These are phyloP conservation scores for Selaginella tamariscina DNA, from an alignment of 75 land plant species.

Conservation along the genomic window DNA sequence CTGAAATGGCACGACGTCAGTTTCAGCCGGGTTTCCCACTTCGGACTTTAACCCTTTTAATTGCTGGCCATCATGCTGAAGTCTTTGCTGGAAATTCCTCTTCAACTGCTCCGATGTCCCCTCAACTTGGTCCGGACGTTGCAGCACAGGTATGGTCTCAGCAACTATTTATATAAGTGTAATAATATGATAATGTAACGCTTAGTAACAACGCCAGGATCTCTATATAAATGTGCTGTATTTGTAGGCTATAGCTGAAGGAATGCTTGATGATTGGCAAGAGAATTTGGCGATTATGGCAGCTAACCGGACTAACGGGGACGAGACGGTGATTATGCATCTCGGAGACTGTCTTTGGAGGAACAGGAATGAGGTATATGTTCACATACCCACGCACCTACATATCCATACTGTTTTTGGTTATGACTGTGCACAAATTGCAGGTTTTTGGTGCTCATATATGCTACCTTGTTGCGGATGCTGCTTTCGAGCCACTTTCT, in stretches of 20 bases:
- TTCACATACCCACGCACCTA: too few species aligned
- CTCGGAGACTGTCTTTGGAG: constrained; percentile 90
- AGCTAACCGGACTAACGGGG: constrained; percentile 82
- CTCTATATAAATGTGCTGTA: not conserved
- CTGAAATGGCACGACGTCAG: constrained; percentile 80
- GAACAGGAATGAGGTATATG: constrained; percentile 69
- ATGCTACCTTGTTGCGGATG: constrained; percentile 91
- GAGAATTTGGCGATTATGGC: constrained; percentile 78
- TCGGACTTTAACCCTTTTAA: constrained; percentile 67
- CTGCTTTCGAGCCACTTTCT: constrained; percentile 70
- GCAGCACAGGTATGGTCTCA: not conserved
- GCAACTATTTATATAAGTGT: not conserved
- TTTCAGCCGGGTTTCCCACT: constrained; percentile 74
- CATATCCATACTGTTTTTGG: not conserved
- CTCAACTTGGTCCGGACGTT: constrained; percentile 1
- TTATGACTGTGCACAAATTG: not conserved
- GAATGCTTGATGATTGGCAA: constrained; percentile 89
- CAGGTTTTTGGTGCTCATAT: constrained; percentile 89
- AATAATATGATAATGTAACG: not conserved
- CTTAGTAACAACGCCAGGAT: not conserved
- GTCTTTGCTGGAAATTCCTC: constrained; percentile 39
- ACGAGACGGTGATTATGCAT: constrained; percentile 73
- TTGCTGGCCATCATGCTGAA: constrained; percentile 83
- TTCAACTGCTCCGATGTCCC: not conserved
- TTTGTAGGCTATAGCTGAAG: constrained; percentile 29